Percentiles rank a stretch among this genome's conserved stretches.
These are phyloP conservation scores for Fusarium pseudocircinatum DNA, from an alignment of 2,329 filamentous ascomycete species.

Conservation along the genomic window DNA sequence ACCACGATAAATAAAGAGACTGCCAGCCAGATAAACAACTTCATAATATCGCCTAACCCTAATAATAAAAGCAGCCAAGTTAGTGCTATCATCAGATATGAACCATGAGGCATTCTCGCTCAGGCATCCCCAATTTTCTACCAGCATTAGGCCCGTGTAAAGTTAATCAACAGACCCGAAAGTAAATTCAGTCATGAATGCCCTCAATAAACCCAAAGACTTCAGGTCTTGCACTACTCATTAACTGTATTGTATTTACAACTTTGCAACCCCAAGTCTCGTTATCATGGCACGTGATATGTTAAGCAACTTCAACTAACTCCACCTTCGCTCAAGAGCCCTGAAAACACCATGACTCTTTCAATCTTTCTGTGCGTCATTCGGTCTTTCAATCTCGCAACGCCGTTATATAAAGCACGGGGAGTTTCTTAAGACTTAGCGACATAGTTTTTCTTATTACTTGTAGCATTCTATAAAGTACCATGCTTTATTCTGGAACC, in stretches of 20 bases:
- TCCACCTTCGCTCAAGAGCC: conserved; percentile 17
- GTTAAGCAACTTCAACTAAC: conserved; percentile 7
- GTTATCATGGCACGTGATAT: conserved; percentile 23
- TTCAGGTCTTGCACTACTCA: neutral
- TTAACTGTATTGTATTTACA: neutral
- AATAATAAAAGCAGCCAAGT: neutral
- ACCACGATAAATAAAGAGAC: neutral
- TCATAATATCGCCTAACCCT: neutral
- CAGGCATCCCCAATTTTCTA: neutral
- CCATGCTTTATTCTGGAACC: conserved; percentile 35
- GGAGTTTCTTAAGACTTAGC: neutral
- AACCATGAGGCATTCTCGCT: neutral
- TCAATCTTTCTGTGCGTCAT: conserved; percentile 29
- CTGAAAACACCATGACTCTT: conserved; percentile 31
- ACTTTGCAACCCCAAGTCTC: neutral
- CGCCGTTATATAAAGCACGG: conserved; percentile 1
- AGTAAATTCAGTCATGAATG: neutral
- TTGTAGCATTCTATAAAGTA: conserved; percentile 14
- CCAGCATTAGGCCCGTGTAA: neutral
- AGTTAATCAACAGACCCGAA: neutral
- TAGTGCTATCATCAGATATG: neutral
- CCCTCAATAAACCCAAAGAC: neutral
- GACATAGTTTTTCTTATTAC: neutral
- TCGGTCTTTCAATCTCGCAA: conserved; percentile 4
- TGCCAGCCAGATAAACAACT: neutral